Percentiles rank a stretch among this genome's conserved stretches.
These are phyloP conservation scores for Teratosphaeria pseudoeucalypti DNA, from an alignment of 2,329 filamentous ascomycete genomes.

Conservation along the genomic window DNA sequence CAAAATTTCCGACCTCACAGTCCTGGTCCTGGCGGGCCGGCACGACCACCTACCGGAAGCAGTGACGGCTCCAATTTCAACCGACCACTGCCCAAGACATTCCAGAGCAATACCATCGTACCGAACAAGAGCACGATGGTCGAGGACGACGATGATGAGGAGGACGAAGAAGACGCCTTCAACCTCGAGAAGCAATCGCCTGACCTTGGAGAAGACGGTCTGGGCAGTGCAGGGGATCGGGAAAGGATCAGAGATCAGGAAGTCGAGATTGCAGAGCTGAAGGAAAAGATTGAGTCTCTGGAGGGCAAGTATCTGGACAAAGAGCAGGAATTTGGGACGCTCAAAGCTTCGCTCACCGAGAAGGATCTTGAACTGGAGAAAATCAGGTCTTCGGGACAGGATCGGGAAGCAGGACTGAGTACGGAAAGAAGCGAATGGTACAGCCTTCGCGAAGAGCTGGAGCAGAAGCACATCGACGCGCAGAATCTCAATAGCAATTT, in stretches of 20 bases:
- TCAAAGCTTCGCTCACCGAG: conserved; percentile 2
- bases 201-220: conserved; percentile 6
- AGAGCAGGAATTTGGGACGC: conserved; percentile 55
- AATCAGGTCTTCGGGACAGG: conserved; percentile 1
- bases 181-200: conserved; percentile 15
- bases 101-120: conserved; percentile 81
- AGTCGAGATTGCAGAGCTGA: conserved; percentile 61
- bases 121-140: conserved; percentile 97
- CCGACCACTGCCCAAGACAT: conserved; percentile 74
- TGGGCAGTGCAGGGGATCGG: conserved; percentile 41
- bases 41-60: conserved; percentile 35
- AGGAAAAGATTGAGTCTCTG: conserved; percentile 61
- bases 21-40: conserved; percentile 28
- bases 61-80: conserved; percentile 37
- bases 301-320: conserved; percentile 60
- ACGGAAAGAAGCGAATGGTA: conserved; percentile 18
- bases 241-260: conserved; percentile 72
- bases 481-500: conserved; percentile 70
- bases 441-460: conserved; percentile 57
- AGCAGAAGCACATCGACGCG: conserved; percentile 21
- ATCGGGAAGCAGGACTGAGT: conserved; percentile 5
- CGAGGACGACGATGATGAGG: conserved; percentile 73
- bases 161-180: conserved; percentile 23
- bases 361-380: conserved; percentile 6
- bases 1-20: conserved; percentile 23